Evolutionary conservation across 2,329 filamentous ascomycete genomes (phyloP).

Genomic region (Podosphaera xanthii): DNA sequence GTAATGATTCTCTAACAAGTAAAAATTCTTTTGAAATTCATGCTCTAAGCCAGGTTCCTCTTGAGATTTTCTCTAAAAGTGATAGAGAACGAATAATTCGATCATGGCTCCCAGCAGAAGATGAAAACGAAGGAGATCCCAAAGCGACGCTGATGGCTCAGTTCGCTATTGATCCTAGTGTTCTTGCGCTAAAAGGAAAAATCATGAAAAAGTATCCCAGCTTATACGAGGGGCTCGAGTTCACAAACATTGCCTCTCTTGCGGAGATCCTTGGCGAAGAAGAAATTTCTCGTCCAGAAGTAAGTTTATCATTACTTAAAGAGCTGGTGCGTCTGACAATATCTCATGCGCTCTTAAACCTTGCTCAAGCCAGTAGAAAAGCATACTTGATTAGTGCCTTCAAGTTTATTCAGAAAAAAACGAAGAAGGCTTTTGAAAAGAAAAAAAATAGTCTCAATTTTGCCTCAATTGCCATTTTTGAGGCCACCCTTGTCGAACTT

Average conservation of each 20-base stretch:
- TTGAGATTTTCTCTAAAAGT: slow-evolving; percentile 20
- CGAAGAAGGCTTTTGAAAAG: slow-evolving; percentile 7
- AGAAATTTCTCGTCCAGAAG: slow-evolving; percentile 1
- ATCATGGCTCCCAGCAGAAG: slow-evolving; percentile 7
- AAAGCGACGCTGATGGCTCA: slow-evolving; percentile 1
- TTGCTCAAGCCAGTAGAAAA: slow-evolving; percentile 12
- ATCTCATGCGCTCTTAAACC: slow-evolving; percentile 9
- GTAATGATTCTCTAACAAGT: slow-evolving; percentile 4
- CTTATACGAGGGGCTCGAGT: slow-evolving; percentile 23
- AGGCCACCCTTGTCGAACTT: slow-evolving; percentile 8
- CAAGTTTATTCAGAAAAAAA: slow-evolving; percentile 9
- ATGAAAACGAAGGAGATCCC: background rate
- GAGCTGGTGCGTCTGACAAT: slow-evolving; percentile 9
- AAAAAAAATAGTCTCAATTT: slow-evolving; percentile 8
- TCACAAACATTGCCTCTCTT: slow-evolving; percentile 17
- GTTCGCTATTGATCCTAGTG: slow-evolving; percentile 7
- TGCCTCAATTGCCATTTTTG: slow-evolving; percentile 8
- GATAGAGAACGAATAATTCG: slow-evolving; percentile 23
- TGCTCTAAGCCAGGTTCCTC: slow-evolving; percentile 10
- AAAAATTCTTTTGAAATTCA: slow-evolving; percentile 11
- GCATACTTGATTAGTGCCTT: slow-evolving; percentile 10
- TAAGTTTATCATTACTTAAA: slow-evolving; percentile 9
- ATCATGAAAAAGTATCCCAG: slow-evolving; percentile 25
- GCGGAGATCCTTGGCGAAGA: slow-evolving; percentile 10
- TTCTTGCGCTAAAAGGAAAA: slow-evolving; percentile 25